phyloP scores from a whole-genome alignment of 2,329 filamentous ascomycete species.

The Xylariaceae sp. region DNA sequence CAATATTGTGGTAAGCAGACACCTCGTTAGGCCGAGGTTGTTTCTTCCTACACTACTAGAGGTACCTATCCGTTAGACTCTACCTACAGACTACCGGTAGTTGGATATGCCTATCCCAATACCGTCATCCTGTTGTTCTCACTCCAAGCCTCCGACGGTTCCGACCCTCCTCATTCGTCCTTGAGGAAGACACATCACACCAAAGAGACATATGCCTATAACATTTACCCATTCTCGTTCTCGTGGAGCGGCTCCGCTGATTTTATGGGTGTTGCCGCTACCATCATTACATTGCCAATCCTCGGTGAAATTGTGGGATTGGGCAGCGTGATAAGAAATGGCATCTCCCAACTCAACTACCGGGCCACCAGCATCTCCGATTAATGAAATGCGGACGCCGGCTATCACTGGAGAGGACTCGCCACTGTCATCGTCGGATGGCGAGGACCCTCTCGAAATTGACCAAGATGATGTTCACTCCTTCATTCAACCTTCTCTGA shows the following conservation, averaged over 20 bases:
- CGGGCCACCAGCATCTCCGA: constrained; percentile 13
- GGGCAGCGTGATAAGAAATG: constrained; percentile 19
- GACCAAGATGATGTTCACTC: constrained; percentile 54
- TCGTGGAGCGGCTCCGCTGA: constrained; percentile 7
- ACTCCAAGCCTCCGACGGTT: neutral
- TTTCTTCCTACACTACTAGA: neutral
- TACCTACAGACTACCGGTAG: too few relatives aligned
- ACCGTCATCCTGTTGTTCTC: neutral
- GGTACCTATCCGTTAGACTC: too few relatives aligned
- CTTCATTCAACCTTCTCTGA: constrained; percentile 55
- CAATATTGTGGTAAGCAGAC: neutral
- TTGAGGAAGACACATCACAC: neutral
- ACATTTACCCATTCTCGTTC: neutral
- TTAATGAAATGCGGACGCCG: constrained; percentile 17
- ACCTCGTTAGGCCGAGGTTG: neutral
- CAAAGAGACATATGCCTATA: neutral
- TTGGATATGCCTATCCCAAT: neutral
- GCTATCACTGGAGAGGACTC: constrained; percentile 24
- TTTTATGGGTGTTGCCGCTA: constrained; percentile 6
- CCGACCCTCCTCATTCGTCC: neutral
- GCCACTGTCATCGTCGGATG: constrained; percentile 24
- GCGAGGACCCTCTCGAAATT: constrained; percentile 37
- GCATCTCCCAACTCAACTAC: constrained; percentile 1
- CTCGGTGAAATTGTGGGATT: constrained; percentile 16
- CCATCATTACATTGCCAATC: constrained; percentile 4